phyloP scores from a whole-genome alignment of 2,329 filamentous ascomycete species.

The Decorospora gaudefroyi region DNA sequence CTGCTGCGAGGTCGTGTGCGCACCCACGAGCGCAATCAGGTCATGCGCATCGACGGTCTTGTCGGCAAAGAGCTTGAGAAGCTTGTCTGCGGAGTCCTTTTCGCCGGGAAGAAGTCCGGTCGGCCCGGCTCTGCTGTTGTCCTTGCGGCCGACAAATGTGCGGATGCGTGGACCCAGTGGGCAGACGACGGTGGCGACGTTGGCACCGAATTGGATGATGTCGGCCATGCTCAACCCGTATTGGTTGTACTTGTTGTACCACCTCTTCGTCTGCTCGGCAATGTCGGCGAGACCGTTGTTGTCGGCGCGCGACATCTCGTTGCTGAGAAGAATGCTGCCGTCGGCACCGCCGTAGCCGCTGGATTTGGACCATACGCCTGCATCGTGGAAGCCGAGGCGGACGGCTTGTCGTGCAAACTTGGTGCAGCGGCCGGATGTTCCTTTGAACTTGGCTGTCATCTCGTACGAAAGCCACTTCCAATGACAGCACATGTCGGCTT shows the following conservation, averaged over 20 bases:
- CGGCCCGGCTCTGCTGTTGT: constrained; percentile 41
- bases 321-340: constrained; percentile 40
- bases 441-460: constrained; percentile 43
- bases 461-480: constrained; percentile 46
- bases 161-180: constrained; percentile 48
- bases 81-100: constrained; percentile 39
- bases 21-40: constrained; percentile 46
- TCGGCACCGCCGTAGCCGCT: constrained; percentile 40
- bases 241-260: constrained; percentile 41
- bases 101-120: constrained; percentile 44
- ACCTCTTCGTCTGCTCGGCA: constrained; percentile 37
- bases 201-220: constrained; percentile 48
- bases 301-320: constrained; percentile 35
- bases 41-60: constrained; percentile 49
- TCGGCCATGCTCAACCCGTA: constrained; percentile 48
- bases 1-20: constrained; percentile 47
- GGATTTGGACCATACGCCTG: constrained; percentile 39
- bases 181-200: constrained; percentile 47
- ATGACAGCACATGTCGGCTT: constrained; percentile 42
- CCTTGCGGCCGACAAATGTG: constrained; percentile 47
- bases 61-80: constrained; percentile 45
- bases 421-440: constrained; percentile 41
- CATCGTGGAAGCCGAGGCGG: constrained; percentile 44
- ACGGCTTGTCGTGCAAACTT: constrained; percentile 42
- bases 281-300: constrained; percentile 39